Evolutionary conservation across 768 basidiomycete genomes (phyloP).

Genomic region (Pisolithus albus): DNA sequence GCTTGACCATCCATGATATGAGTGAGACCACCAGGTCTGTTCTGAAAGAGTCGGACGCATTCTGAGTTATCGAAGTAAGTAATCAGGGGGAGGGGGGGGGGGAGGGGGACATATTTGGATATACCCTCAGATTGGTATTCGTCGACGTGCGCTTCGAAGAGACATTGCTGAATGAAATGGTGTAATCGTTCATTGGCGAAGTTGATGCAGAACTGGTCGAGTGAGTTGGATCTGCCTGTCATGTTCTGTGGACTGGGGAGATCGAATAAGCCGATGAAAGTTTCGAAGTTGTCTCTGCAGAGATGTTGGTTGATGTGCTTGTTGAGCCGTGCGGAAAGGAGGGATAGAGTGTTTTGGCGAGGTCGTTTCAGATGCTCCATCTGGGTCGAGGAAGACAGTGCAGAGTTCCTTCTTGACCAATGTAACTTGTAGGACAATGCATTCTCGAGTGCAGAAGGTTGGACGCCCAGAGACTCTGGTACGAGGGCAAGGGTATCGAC

Average conservation of each 20-base stretch:
- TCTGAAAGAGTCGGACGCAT: slow-evolving; percentile 79
- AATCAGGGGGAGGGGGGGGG: too few relatives aligned
- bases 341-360: slow-evolving; percentile 91
- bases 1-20: slow-evolving; percentile 99
- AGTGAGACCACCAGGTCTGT: slow-evolving; percentile 83
- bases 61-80: slow-evolving; percentile 90
- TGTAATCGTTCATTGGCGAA: slow-evolving; percentile 92
- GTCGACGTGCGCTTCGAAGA: slow-evolving; percentile 75
- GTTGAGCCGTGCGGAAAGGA: slow-evolving; percentile 94
- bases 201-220: slow-evolving; percentile 96
- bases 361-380: slow-evolving; percentile 91
- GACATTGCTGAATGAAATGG: slow-evolving; percentile 66
- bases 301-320: slow-evolving; percentile 94
- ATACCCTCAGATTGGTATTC: slow-evolving; percentile 86
- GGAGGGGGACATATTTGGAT: slow-evolving; percentile 54
- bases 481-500: slow-evolving; percentile 74
- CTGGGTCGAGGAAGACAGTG: slow-evolving; percentile 91
- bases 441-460: slow-evolving; percentile 61
- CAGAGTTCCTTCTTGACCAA: slow-evolving; percentile 95
- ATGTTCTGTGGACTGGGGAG: slow-evolving; percentile 91
- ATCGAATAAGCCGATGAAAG: slow-evolving; percentile 91
- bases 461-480: slow-evolving; percentile 87
- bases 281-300: slow-evolving; percentile 86
- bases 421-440: slow-evolving; percentile 84
- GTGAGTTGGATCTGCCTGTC: slow-evolving; percentile 79